phyloP scores from a whole-genome alignment of 192 early-diverging fungal species.

The Entomortierella beljakovae region DNA sequence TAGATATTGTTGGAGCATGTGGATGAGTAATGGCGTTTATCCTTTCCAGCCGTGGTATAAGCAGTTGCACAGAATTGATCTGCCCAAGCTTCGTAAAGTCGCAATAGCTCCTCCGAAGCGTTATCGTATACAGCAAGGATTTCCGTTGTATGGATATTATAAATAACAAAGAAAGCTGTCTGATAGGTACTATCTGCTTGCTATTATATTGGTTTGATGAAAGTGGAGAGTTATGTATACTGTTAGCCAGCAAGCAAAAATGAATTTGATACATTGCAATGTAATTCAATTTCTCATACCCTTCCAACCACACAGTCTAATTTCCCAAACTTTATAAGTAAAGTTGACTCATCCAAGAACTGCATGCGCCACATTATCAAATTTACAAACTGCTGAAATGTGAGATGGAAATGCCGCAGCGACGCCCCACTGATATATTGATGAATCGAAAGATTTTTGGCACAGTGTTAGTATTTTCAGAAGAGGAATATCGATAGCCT shows the following conservation, averaged over 20 bases:
- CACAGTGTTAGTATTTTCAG: too few species aligned
- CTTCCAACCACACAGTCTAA: slow-evolving; percentile 62
- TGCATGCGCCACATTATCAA: slow-evolving; percentile 80
- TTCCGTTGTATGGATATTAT: slow-evolving; percentile 64
- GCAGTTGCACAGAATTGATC: slow-evolving; percentile 60
- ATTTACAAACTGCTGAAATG: slow-evolving; percentile 67
- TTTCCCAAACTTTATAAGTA: slow-evolving; percentile 79
- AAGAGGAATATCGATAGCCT: too few species aligned
- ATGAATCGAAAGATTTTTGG: not conserved
- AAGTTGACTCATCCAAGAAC: slow-evolving; percentile 65
- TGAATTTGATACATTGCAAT: too few species aligned
- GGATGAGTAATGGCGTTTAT: slow-evolving; percentile 53
- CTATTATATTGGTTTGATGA: slow-evolving; percentile 12
- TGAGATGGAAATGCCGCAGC: slow-evolving; percentile 72
- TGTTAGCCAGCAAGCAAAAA: too few species aligned
- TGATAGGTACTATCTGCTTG: slow-evolving; percentile 54
- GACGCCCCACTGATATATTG: slow-evolving; percentile 41
- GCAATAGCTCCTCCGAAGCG: slow-evolving; percentile 68
- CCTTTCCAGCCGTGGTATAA: slow-evolving; percentile 38
- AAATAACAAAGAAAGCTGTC: slow-evolving; percentile 76
- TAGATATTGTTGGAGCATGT: slow-evolving; percentile 66
- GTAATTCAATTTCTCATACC: slow-evolving; percentile 41
- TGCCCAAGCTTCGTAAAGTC: slow-evolving; percentile 60
- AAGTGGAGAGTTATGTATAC: not conserved
- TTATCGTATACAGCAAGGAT: slow-evolving; percentile 76